Percentiles rank a stretch among this genome's conserved stretches.
phyloP scores from a whole-genome alignment of 257 asterid genomes.

The Solanum pinnatisectum region DNA sequence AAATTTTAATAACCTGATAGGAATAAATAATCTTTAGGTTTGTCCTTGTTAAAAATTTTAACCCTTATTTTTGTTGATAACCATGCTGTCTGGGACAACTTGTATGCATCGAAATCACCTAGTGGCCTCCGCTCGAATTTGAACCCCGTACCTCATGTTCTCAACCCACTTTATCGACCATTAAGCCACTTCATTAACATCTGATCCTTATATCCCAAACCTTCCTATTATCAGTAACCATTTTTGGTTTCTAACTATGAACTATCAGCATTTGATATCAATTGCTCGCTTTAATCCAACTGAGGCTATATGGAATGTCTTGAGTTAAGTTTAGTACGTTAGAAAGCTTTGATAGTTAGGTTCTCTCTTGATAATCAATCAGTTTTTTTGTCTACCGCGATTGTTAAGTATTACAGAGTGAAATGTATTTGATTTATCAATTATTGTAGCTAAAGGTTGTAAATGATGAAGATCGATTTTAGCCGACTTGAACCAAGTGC shows the following conservation, averaged over 20 bases:
- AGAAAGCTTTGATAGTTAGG: neutral
- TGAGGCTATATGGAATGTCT: neutral
- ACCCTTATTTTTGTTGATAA: neutral
- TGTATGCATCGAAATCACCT: neutral
- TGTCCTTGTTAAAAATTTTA: neutral
- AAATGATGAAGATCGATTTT: constrained; percentile 67
- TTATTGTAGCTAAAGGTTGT: constrained; percentile 10
- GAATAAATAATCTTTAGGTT: neutral
- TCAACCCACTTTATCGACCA: neutral
- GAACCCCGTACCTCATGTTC: neutral
- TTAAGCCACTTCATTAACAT: neutral
- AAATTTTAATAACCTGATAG: neutral
- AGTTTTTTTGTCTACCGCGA: neutral
- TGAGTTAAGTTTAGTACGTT: neutral
- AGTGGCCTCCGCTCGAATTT: neutral
- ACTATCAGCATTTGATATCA: neutral
- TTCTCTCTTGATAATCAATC: neutral
- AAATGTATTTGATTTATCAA: neutral
- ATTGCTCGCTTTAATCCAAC: neutral
- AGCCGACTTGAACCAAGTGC: constrained; percentile 59
- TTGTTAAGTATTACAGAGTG: neutral
- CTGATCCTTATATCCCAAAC: neutral
- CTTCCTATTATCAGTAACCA: neutral
- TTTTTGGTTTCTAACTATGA: neutral
- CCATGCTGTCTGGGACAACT: neutral